Conservation (phyloP, 148 eudicot genomes). For the Rhododendron williamsianum region DNA sequence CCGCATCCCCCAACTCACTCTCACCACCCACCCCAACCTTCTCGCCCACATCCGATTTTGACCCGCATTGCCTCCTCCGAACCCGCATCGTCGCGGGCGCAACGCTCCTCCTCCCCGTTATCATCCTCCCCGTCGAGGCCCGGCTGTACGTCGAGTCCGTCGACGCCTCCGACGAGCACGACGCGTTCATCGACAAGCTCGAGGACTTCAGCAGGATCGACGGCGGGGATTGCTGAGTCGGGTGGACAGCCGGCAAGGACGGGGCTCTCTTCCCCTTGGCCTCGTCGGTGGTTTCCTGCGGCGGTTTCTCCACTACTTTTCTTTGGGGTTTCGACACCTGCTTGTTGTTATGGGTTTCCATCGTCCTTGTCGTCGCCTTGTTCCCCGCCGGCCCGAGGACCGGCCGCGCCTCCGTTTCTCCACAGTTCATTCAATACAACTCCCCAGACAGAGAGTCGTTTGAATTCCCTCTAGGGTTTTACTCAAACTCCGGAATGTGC, state of each 20-base stretch:
- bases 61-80: constrained; percentile 36
- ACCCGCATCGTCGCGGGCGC: not conserved
- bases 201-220: constrained; percentile 29
- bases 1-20: constrained; percentile 13
- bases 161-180: constrained; percentile 93
- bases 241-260: constrained; percentile 26
- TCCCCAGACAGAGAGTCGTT: constrained; percentile 3
- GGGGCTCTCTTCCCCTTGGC: constrained; percentile 33
- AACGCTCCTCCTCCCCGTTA: constrained; percentile 33
- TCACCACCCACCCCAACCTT: constrained; percentile 25
- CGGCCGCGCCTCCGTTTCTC: constrained; percentile 45
- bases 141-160: constrained; percentile 79
- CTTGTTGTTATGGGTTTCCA: constrained; percentile 33
- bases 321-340: constrained; percentile 33
- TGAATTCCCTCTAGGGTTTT: not conserved
- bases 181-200: constrained; percentile 66
- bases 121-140: constrained; percentile 76
- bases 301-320: constrained; percentile 34
- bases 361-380: constrained; percentile 43
- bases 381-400: constrained; percentile 71
- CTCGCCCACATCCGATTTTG: not conserved
- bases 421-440: constrained; percentile 44
- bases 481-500: not conserved
- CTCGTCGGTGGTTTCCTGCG: constrained; percentile 26
- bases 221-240: constrained; percentile 11